Base-by-base conservation (phyloP, 2,329 filamentous ascomycete species). In the Pseudogymnoascus sp. region DNA sequence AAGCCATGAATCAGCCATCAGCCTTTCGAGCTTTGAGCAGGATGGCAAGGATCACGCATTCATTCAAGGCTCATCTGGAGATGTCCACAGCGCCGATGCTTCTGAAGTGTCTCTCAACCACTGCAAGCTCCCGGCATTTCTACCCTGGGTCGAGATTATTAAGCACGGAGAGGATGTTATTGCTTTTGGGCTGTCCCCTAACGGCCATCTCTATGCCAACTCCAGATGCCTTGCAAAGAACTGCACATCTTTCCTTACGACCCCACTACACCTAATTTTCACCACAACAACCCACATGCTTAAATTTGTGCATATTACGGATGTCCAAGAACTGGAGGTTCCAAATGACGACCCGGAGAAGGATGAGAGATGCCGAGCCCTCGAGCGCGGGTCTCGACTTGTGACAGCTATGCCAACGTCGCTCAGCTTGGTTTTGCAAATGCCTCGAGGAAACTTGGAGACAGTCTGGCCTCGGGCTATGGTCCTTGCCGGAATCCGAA, bases 391-490 rank as follows among this genome's bases (percentile, higher is more conserved):
- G 14, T 91, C 89, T 2, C 86, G 85, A 57, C 81, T 99, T 12
- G 86, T 99, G 20, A 94, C 90, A 0, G 91, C 91, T 28, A 92
- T 96, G 74, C 93, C 94, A 1, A 90, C 90, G 3, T 88, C 85
- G 39, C 94, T 96, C 75, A 89, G 86, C 60, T 78, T 99, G 7
- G 84, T 96, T 0, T 78, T 99, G 3, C 94, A 99, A 72, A 97
- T 97, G 90, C 94, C 94, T 1, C 83, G 94, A 68, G 94, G 94
- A 18, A 99, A 99, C 67, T 77, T 97, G 1, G 94, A 99, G 74
- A 97, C 93, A 0, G 92, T 97, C 58, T 97, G 87, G 70, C 94
- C 94, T 14, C 83, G 94, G 63, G 93, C 93, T 12, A 87, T 99
- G 75, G 93, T 99, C 0, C 79, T 99, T 57, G 91, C 91, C 1